Evolutionary conservation across 2,329 filamentous ascomycete species (phyloP), one percentile per base, ranked within the genome.

Genomic region (Capronia coronata): DNA sequence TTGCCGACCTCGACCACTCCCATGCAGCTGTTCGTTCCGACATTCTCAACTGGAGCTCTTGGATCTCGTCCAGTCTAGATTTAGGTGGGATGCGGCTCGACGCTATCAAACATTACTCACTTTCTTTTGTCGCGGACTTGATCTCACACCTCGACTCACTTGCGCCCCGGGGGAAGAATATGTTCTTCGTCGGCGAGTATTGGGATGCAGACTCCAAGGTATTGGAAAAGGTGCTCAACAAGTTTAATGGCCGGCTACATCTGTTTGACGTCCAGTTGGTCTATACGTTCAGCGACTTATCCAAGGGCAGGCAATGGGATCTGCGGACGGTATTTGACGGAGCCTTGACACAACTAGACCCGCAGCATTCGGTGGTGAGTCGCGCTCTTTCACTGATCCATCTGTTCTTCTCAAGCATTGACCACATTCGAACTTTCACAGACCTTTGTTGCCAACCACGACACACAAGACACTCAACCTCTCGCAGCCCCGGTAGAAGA

Each of bases 51-150:
- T 87, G 84, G 84, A 80, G 79, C 1, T 68, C 75, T 3, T 88
- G 84, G 84, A 72, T 87, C 51, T 75, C 76, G 1, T 68, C 76
- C 5, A 71, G 80, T 49, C 63, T 86, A 0, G 75, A 76, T 0
- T 67, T 87, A 9, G 73, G 76, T 54, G 84, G 83, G 1, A 82
- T 87, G 64, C 75, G 84, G n/a, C 75, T 87, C 39, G 84, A 88
- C 63, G 84, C 84, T 11, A 80, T 82, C 16, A 84, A 86, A 67
- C 84, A 88, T 66, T 86, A 82, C 65, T 83, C 79, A 25, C 76
- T 77, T 49, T 71, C 73, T n/a, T 87, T 87, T 61, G 74, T 83
- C 22, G 73, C 72, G 32, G 73, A 80, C 14, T 85, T 85, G 66
- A 75, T 86, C 44, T 67, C 70, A 4, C 70, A 76, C 42, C 66